These are phyloP conservation scores for Euclidium syriacum DNA, from an alignment of 345 rosid genomes.

Conservation along the genomic window DNA sequence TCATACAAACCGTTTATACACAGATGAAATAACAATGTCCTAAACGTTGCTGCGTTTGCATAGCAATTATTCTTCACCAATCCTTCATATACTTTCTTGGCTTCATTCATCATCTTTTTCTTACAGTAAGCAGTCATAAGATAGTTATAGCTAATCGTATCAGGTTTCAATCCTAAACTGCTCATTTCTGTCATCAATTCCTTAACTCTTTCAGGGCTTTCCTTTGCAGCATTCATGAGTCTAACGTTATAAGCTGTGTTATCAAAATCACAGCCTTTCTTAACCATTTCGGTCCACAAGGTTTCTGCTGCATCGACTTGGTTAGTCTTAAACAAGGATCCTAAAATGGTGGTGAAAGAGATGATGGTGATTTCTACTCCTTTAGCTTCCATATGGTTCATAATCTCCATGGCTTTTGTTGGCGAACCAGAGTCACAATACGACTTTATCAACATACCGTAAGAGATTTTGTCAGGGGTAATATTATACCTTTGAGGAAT, in stretches of 20 bases:
- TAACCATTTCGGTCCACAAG: conserved; percentile 58
- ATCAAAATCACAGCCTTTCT: conserved; percentile 52
- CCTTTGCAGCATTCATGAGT: conserved; percentile 38
- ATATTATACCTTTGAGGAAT: conserved; percentile 39
- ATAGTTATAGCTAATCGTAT: conserved; percentile 59
- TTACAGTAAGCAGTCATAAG: conserved; percentile 59
- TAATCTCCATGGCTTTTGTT: conserved; percentile 46
- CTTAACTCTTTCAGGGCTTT: conserved; percentile 41
- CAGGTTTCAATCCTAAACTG: conserved; percentile 50
- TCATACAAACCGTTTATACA: conserved; percentile 47
- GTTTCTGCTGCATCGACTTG: conserved; percentile 44
- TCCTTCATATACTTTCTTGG: conserved; percentile 56
- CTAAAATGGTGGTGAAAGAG: conserved; percentile 50
- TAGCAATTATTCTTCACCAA: conserved; percentile 44
- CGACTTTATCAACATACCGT: conserved; percentile 67
- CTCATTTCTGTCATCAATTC: conserved; percentile 65
- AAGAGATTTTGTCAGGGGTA: conserved; percentile 55
- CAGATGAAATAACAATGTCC: conserved; percentile 59
- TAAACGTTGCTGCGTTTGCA: conserved; percentile 61
- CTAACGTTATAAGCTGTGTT: conserved; percentile 57
- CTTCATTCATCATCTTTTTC: conserved; percentile 59
- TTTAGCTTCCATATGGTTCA: conserved; percentile 49
- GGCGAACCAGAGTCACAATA: conserved; percentile 54
- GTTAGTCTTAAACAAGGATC: conserved; percentile 50
- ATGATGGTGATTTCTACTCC: conserved; percentile 50